phyloP scores from a whole-genome alignment of 106 monocot species.

The Acorus gramineus region DNA sequence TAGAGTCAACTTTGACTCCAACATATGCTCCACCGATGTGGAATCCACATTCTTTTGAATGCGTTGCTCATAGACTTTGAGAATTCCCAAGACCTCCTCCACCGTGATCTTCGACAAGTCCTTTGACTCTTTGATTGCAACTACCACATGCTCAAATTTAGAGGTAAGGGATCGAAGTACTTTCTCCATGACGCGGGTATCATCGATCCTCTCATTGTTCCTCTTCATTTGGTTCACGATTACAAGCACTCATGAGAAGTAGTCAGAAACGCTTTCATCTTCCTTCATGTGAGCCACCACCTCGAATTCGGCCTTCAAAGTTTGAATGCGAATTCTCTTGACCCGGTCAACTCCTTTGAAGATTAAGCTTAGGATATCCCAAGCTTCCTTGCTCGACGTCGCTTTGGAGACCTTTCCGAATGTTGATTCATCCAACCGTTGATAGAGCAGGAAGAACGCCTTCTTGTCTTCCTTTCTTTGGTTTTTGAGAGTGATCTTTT shows the following conservation, averaged over 20 bases:
- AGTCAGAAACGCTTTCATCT: background rate
- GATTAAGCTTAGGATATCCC: no score
- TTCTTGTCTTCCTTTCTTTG: no score
- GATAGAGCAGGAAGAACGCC: no score
- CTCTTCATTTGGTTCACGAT: constrained; percentile 3
- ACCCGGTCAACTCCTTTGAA: no score
- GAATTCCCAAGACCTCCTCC: constrained; percentile 2
- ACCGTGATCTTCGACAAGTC: background rate
- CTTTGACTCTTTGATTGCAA: constrained; percentile 9
- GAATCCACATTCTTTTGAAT: background rate
- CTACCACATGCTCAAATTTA: constrained; percentile 1
- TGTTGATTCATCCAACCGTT: no score
- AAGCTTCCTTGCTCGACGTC: no score
- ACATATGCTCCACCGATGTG: background rate
- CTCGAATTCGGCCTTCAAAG: no score
- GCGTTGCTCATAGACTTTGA: constrained; percentile 3
- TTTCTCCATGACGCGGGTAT: background rate
- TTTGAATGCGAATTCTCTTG: no score
- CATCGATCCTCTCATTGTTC: constrained; percentile 3
- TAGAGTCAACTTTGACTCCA: background rate
- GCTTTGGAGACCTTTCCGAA: no score
- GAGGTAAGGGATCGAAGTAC: background rate
- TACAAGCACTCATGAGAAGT: background rate
- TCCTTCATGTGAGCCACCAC: no score
- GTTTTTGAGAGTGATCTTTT: no score